Base-by-base conservation (phyloP, 2,329 filamentous ascomycete species). In the Trematosphaeria pertusa region DNA sequence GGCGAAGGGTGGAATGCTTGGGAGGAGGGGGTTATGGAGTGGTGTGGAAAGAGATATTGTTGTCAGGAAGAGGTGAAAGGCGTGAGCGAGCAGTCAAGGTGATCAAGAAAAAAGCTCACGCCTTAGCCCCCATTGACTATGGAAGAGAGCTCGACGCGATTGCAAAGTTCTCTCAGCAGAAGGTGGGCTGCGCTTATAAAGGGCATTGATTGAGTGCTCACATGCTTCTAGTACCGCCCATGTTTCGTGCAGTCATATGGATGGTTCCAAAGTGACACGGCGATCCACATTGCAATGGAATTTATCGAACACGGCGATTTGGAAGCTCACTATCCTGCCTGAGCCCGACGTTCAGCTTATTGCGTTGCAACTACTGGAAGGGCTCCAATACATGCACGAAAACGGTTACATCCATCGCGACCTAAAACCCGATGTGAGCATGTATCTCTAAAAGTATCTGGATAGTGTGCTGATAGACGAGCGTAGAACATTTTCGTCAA, bases 281-380 rank as follows among this genome's bases (percentile, higher is more conserved):
- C 24, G 5, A 31, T 75, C 1, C 71, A 62, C 44, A 61, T 76
- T 26, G 52, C 68, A 4, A 74, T 76, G 71, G 73, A 75, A 45
- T 75, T 71, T 46, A 49, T 72, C 6, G 33, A 50, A 17, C 43
- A 60, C 36, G 72, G 73, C 3, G 66, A 74, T 52, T 55, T 76
- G 2, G 56, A 69, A 8, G 12, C 8, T 12, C 34, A 57, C 3
- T 69, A 22, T 15, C 17, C 42, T 69, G 7, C 49, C 61, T 6
- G 67, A 71, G 37, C 5, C 34, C 7, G 64, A 71, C 31, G 58
- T 57, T 10, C 52, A 61, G 37, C 21, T 53, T 6, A 67, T 73
- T 21, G 44, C 56, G 1, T 28, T 45, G 6, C 72, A 75, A 47
- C 26, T 75, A 3, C 42, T 71, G 0, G 58, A 71, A 37, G 71